These are phyloP conservation scores for Tulasnella sp. DNA, from an alignment of 768 basidiomycete species.

Conservation along the genomic window DNA sequence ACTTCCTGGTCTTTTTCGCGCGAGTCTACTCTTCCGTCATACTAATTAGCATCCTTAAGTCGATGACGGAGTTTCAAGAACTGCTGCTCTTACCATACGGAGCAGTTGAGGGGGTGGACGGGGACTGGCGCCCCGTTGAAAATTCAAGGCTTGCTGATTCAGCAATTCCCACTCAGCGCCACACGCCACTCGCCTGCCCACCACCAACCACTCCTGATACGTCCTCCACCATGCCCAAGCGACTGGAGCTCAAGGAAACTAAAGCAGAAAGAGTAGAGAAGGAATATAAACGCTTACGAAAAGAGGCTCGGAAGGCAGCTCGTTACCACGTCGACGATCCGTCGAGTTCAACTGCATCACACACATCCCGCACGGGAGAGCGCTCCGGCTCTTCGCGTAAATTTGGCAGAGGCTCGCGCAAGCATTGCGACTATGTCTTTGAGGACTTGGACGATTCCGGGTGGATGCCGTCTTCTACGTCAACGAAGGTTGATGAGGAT, in stretches of 20 bases:
- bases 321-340: slow-evolving; percentile 14
- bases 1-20: slow-evolving; percentile 90
- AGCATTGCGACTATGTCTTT: not conserved
- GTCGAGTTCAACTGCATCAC: slow-evolving; percentile 12
- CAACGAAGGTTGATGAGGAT: slow-evolving; percentile 23
- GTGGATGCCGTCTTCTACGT: slow-evolving; percentile 20
- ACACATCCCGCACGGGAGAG: slow-evolving; percentile 17
- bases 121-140: not conserved
- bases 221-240: slow-evolving; percentile 29
- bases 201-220: not conserved
- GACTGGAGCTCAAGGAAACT: slow-evolving; percentile 49
- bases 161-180: no score
- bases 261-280: slow-evolving; percentile 45
- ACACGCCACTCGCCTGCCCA: no score
- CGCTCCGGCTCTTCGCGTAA: not conserved
- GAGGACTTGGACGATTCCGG: slow-evolving; percentile 21
- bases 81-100: not conserved
- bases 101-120: not conserved
- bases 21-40: slow-evolving; percentile 44
- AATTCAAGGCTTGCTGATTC: not conserved
- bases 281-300: slow-evolving; percentile 32
- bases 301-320: slow-evolving; percentile 41
- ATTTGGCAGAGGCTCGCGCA: not conserved
- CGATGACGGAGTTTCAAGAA: not conserved
- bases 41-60: not conserved